phyloP scores from a whole-genome alignment of 1,284 basidiomycete genomes.

The Kalmanozyma brasiliensis region DNA sequence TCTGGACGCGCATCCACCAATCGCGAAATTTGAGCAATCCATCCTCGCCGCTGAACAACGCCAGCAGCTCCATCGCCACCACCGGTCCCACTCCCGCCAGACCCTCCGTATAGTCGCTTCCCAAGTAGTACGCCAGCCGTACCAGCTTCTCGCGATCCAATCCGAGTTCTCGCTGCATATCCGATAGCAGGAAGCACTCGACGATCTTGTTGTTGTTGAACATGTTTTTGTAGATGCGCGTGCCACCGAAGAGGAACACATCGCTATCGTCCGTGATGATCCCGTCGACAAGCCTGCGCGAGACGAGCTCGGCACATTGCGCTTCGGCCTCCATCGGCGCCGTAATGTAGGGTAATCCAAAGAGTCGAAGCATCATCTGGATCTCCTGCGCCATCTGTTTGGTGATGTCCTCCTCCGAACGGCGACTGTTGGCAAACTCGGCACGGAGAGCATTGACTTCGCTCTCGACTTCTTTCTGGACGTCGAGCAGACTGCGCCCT shows the following conservation, averaged over 20 bases:
- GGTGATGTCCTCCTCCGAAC: conserved; percentile 93
- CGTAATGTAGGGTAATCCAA: conserved; percentile 97
- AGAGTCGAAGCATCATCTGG: conserved; percentile 83
- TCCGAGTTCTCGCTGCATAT: conserved; percentile 87
- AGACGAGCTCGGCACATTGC: conserved; percentile 92
- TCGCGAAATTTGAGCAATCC: conserved; percentile 86
- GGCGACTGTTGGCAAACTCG: conserved; percentile 86
- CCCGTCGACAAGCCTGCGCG: conserved; percentile 88
- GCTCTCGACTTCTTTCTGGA: conserved; percentile 87
- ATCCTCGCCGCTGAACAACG: conserved; percentile 70
- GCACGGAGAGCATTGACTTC: conserved; percentile 85
- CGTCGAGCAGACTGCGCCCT: conserved; percentile 69
- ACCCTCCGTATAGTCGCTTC: conserved; percentile 97
- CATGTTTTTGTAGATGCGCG: conserved; percentile 97
- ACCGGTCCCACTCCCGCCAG: conserved; percentile 94
- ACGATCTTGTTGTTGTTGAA: conserved; percentile 99
- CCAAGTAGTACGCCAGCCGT: conserved; percentile 88
- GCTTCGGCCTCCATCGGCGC: conserved; percentile 99
- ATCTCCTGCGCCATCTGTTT: conserved; percentile 95
- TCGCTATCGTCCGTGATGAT: conserved; percentile 99
- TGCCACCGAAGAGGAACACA: conserved; percentile 95
- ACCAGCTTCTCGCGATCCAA: conserved; percentile 87
- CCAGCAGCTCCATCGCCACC: conserved; percentile 82
- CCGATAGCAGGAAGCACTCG: conserved; percentile 88
- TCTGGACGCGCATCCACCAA: conserved; percentile 97